A percentile compares a stretch with the other conserved stretches of the same genome.
These are phyloP conservation scores for Terfezia claveryi DNA, from an alignment of 495 filamentous ascomycete species.

Conservation along the genomic window DNA sequence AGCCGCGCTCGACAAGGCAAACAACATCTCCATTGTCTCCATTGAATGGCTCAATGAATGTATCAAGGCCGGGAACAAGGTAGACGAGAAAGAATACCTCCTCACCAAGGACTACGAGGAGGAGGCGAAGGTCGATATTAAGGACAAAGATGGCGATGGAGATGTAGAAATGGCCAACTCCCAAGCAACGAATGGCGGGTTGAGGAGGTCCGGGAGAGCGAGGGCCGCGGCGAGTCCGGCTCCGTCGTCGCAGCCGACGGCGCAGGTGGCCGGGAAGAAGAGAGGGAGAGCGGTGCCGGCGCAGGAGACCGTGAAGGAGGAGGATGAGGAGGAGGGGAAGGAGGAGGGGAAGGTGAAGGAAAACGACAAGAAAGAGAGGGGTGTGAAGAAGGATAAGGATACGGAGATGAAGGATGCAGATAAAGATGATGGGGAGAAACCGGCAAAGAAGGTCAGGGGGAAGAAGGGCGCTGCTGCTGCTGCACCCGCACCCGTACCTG, in stretches of 20 bases:
- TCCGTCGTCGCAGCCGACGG: neutral
- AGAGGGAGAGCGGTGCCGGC: neutral
- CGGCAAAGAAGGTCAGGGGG: slow-evolving; percentile 8
- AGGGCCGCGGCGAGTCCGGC: neutral
- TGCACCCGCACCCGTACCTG: slow-evolving; percentile 2
- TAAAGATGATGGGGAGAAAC: slow-evolving; percentile 20
- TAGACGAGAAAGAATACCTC: slow-evolving; percentile 25
- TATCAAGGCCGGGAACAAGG: slow-evolving; percentile 22
- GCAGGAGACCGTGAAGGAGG: slow-evolving; percentile 6
- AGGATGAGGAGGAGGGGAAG: slow-evolving; percentile 13
- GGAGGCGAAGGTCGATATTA: slow-evolving; percentile 3
- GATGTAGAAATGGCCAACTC: slow-evolving; percentile 4
- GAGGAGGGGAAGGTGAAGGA: slow-evolving; percentile 14
- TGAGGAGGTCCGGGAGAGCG: neutral
- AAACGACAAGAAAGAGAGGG: slow-evolving; percentile 16
- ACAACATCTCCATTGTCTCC: slow-evolving; percentile 33
- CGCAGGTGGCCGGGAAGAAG: slow-evolving; percentile 9
- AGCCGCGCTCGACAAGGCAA: slow-evolving; percentile 6
- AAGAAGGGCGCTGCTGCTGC: slow-evolving; percentile 6
- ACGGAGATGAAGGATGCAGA: slow-evolving; percentile 3
- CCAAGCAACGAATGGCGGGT: neutral
- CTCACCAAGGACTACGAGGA: slow-evolving; percentile 7
- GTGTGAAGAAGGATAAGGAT: slow-evolving; percentile 7
- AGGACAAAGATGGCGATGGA: slow-evolving; percentile 11
- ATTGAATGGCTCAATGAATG: slow-evolving; percentile 41